phyloP scores from a whole-genome alignment of 371 early-diverging fungal species.

The Blastocladiella emersonii region DNA sequence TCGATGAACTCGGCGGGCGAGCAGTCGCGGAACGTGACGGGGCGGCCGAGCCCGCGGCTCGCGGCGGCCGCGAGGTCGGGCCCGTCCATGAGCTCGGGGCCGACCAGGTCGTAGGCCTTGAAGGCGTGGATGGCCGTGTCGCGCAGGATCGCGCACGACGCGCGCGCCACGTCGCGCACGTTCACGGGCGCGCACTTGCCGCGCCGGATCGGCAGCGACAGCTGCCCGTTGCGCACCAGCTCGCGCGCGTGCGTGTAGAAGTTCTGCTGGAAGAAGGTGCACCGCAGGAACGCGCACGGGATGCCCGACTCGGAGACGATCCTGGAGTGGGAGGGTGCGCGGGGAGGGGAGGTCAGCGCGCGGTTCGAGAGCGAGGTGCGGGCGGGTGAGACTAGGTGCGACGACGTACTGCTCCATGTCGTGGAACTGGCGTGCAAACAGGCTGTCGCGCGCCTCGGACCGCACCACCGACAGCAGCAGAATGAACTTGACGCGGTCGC shows the following conservation, averaged over 20 bases:
- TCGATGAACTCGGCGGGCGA: neutral
- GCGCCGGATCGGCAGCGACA: conserved; percentile 1
- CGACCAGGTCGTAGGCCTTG: conserved; percentile 5
- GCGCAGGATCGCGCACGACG: neutral
- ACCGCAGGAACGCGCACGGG: conserved; percentile 5
- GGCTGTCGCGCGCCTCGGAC: neutral
- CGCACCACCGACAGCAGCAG: neutral
- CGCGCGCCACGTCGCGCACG: conserved; percentile 1
- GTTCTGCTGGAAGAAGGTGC: conserved; percentile 2
- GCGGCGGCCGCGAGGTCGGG: neutral
- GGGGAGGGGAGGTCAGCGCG: neutral
- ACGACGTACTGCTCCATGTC: neutral
- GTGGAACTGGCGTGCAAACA: conserved; percentile 1
- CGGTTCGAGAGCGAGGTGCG: no score
- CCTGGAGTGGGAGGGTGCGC: neutral
- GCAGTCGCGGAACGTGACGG: neutral
- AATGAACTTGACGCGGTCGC: conserved; percentile 3
- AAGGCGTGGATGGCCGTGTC: neutral
- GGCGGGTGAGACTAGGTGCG: neutral
- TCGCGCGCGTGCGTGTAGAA: neutral
- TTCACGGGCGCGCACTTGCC: neutral
- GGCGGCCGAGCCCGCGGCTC: neutral
- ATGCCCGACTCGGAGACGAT: conserved; percentile 3
- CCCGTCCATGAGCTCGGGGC: neutral
- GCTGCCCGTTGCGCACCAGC: neutral